Conservation (phyloP, 257 asterid species). For the Coffea eugenioides region DNA sequence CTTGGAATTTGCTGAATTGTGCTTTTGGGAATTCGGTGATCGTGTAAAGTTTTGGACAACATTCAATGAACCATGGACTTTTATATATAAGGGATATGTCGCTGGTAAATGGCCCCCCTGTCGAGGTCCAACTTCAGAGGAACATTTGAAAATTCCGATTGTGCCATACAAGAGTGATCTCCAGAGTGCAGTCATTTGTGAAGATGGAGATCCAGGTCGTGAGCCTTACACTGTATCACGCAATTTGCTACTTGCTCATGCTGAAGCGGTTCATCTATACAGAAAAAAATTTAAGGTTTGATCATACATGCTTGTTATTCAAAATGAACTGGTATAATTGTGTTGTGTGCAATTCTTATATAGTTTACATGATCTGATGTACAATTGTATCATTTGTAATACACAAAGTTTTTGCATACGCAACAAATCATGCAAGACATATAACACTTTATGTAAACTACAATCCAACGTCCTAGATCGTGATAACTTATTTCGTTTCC, state of each 20-base stretch:
- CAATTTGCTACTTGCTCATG: slow-evolving; percentile 44
- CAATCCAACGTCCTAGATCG: too few relatives aligned
- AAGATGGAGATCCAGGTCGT: slow-evolving; percentile 26
- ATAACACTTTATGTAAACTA: too few relatives aligned
- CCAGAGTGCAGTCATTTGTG: background rate
- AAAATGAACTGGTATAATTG: too few relatives aligned
- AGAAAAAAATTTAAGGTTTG: slow-evolving; percentile 35
- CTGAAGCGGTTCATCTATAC: slow-evolving; percentile 38
- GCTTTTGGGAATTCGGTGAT: slow-evolving; percentile 47
- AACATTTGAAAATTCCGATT: background rate
- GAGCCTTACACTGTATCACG: slow-evolving; percentile 52
- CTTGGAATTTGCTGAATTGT: slow-evolving; percentile 33
- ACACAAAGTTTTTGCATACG: too few relatives aligned
- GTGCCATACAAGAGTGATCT: too few relatives aligned
- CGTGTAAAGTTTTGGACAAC: slow-evolving; percentile 43
- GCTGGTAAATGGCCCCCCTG: slow-evolving; percentile 17
- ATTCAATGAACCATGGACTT: slow-evolving; percentile 33
- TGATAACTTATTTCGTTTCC: too few relatives aligned
- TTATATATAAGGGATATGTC: slow-evolving; percentile 14
- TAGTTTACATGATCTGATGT: too few relatives aligned
- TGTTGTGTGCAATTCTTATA: too few relatives aligned
- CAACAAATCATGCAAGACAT: too few relatives aligned
- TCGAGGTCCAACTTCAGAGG: slow-evolving; percentile 17
- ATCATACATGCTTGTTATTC: too few relatives aligned
- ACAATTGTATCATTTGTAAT: too few relatives aligned